These are phyloP conservation scores for Phytophthora ohioensis DNA, from an alignment of 352 stramenopile genomes.

Conservation along the genomic window DNA sequence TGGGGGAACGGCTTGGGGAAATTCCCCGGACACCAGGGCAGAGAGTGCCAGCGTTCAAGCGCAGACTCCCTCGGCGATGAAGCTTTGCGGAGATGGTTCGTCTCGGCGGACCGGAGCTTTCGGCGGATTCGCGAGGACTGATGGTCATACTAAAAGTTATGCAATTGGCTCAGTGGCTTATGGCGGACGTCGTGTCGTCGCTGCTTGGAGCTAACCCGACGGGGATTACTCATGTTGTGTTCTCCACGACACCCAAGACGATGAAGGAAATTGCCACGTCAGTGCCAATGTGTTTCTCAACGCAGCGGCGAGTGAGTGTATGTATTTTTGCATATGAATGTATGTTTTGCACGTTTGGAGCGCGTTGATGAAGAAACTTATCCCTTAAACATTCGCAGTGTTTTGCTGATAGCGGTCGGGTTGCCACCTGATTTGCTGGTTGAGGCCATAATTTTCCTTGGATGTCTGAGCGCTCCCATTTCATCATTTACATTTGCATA, in stretches of 20 bases:
- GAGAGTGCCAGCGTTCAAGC: slow-evolving; percentile 86
- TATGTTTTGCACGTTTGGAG: slow-evolving; percentile 37
- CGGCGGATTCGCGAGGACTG: slow-evolving; percentile 78
- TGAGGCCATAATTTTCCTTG: slow-evolving; percentile 79
- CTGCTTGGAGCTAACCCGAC: slow-evolving; percentile 89
- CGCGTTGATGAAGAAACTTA: slow-evolving; percentile 79
- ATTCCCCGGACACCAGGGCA: slow-evolving; percentile 92
- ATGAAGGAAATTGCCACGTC: slow-evolving; percentile 37
- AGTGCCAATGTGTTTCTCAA: slow-evolving; percentile 55
- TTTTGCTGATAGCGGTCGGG: slow-evolving; percentile 78
- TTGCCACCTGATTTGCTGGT: slow-evolving; percentile 66
- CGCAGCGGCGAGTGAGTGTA: slow-evolving; percentile 18
- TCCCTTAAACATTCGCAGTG: slow-evolving; percentile 90
- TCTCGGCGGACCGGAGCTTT: slow-evolving; percentile 33
- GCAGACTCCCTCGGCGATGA: slow-evolving; percentile 79
- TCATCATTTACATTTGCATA: background rate
- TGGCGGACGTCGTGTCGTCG: slow-evolving; percentile 69
- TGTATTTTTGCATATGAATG: slow-evolving; percentile 11
- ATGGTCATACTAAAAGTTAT: slow-evolving; percentile 94
- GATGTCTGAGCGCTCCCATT: slow-evolving; percentile 54
- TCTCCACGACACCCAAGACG: slow-evolving; percentile 84
- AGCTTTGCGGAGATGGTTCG: slow-evolving; percentile 66
- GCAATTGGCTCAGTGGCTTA: slow-evolving; percentile 87
- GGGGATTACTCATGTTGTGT: slow-evolving; percentile 94
- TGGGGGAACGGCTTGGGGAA: slow-evolving; percentile 82